phyloP scores from a whole-genome alignment of 2,329 filamentous ascomycete species.

The Aspergillus pseudotamarii region DNA sequence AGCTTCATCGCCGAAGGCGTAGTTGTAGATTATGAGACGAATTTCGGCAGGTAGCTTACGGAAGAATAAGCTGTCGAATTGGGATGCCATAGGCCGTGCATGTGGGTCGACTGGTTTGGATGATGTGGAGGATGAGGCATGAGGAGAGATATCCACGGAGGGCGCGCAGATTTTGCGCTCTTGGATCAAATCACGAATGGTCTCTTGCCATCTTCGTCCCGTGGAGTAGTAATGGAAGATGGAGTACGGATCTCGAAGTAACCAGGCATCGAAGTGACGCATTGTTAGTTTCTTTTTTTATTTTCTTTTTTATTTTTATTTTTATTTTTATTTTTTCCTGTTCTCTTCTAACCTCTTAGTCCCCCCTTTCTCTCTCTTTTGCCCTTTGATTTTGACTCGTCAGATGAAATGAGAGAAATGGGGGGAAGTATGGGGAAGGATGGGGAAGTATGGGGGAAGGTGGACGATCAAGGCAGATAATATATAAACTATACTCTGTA shows the following conservation, averaged over 20 bases:
- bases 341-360: neutral
- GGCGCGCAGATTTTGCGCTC: conserved; percentile 40
- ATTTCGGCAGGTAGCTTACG: conserved; percentile 38
- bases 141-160: conserved; percentile 6
- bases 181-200: conserved; percentile 38
- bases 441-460: too few relatives aligned
- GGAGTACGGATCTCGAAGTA: conserved; percentile 42
- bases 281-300: conserved; percentile 20
- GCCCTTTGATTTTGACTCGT: neutral
- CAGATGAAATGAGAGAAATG: too few relatives aligned
- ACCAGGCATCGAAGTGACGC: conserved; percentile 44
- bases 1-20: conserved; percentile 38
- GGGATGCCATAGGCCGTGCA: conserved; percentile 20
- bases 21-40: conserved; percentile 41
- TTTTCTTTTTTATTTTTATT: too few relatives aligned
- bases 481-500: too few relatives aligned
- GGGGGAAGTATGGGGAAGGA: too few relatives aligned
- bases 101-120: conserved; percentile 20
- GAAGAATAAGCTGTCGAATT: conserved; percentile 27
- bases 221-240: conserved; percentile 44
- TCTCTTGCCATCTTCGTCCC: conserved; percentile 39
- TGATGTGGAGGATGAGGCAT: neutral
- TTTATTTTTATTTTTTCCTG: neutral
- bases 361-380: neutral
- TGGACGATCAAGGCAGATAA: too few relatives aligned